These are phyloP conservation scores for Cyclanthera cordifolia DNA, from an alignment of 306 rosid genomes.

Conservation along the genomic window DNA sequence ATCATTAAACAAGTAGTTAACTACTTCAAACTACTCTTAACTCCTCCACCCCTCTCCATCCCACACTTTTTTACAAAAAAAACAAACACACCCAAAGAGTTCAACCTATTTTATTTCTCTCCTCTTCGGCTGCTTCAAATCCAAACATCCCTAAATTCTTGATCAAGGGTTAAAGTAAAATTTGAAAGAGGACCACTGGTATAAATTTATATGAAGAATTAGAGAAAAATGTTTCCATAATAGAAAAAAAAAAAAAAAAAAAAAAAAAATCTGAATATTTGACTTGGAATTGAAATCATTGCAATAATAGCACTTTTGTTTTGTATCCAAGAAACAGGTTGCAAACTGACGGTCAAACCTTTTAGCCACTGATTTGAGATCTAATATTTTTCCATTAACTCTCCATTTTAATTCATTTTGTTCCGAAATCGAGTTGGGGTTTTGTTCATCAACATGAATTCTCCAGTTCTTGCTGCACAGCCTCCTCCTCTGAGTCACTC, in stretches of 20 bases:
- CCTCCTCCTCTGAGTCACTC: conserved; percentile 30
- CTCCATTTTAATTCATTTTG: conserved; percentile 20
- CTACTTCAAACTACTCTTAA: too few relatives aligned
- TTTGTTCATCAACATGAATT: not conserved
- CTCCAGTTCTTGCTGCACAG: too few relatives aligned
- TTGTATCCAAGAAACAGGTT: not conserved
- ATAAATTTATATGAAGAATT: not conserved
- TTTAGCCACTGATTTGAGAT: conserved; percentile 4
- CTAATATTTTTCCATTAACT: conserved; percentile 10
- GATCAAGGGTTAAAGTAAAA: not conserved
- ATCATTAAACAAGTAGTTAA: too few relatives aligned
- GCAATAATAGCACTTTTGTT: conserved; percentile 2
- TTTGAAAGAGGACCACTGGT: not conserved
- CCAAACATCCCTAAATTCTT: too few relatives aligned
- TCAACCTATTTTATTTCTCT: too few relatives aligned
- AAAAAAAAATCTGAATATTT: not conserved
- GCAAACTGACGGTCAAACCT: conserved; percentile 11
- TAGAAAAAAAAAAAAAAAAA: too few relatives aligned
- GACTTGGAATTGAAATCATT: conserved; percentile 11
- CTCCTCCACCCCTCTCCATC: too few relatives aligned
- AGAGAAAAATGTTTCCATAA: not conserved
- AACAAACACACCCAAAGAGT: too few relatives aligned
- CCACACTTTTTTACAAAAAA: too few relatives aligned
- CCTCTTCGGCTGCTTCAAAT: too few relatives aligned
- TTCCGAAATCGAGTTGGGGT: not conserved